Evolutionary conservation across 805 yeast genomes (phyloP).

Genomic region (Yamadazyma nakazawae): DNA sequence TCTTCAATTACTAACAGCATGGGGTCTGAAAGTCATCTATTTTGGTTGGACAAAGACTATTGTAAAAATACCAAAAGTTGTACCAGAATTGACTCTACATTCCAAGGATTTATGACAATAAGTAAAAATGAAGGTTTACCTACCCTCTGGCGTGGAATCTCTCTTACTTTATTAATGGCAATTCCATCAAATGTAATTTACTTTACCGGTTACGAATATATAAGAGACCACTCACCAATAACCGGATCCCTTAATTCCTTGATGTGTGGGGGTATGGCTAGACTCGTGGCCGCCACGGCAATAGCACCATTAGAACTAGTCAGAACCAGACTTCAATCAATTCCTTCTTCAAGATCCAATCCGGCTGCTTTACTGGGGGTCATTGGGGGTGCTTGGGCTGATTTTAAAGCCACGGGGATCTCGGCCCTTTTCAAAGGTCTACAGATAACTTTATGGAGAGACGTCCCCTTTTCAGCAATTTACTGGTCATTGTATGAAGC

Average conservation of each 20-base stretch:
- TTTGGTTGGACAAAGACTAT: constrained; percentile 20
- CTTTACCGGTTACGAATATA: constrained; percentile 87
- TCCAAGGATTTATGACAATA: constrained; percentile 68
- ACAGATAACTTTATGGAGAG: constrained; percentile 89
- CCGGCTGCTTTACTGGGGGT: constrained; percentile 42
- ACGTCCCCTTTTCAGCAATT: constrained; percentile 93
- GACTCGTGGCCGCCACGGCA: constrained; percentile 77
- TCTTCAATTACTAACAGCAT: background rate
- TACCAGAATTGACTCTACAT: constrained; percentile 60
- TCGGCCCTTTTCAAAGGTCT: constrained; percentile 77
- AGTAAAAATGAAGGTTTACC: constrained; percentile 67
- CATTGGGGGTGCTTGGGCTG: constrained; percentile 49
- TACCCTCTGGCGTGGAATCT: constrained; percentile 87
- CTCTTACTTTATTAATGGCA: constrained; percentile 81
- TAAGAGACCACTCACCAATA: constrained; percentile 65
- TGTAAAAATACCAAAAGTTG: constrained; percentile 41
- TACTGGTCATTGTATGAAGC: constrained; percentile 88
- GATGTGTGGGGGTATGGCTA: constrained; percentile 79
- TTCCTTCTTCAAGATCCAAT: constrained; percentile 47
- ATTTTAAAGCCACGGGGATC: constrained; percentile 56
- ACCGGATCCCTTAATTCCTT: constrained; percentile 47
- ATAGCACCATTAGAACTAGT: constrained; percentile 86
- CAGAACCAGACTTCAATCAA: constrained; percentile 88
- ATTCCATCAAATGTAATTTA: constrained; percentile 91
- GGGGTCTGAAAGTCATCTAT: constrained; percentile 30